These are phyloP conservation scores for Musa acuminata DNA, from an alignment of 176 grass and related monocot species.

Conservation along the genomic window DNA sequence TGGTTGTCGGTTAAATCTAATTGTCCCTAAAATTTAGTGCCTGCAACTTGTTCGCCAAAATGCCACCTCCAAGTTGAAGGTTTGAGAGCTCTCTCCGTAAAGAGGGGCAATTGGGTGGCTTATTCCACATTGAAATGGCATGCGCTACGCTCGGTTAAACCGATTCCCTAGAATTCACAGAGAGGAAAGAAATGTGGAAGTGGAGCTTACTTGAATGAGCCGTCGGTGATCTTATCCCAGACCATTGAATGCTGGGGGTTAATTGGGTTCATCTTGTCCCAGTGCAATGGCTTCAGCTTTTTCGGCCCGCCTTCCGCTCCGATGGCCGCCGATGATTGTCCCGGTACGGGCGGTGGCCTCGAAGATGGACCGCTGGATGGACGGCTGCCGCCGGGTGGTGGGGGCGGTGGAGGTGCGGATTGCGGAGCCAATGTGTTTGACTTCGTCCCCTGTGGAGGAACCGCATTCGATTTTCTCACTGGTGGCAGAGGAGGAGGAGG, in stretches of 20 bases:
- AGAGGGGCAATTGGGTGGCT: not conserved
- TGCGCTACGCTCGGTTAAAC: not conserved
- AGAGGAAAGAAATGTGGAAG: not conserved
- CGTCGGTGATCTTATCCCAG: constrained; percentile 80
- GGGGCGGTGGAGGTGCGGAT: constrained; percentile 34
- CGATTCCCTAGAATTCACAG: not conserved
- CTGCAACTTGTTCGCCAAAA: too few species aligned
- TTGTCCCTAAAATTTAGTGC: too few species aligned
- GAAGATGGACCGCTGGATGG: not conserved
- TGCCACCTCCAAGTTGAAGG: too few species aligned
- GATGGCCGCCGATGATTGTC: constrained; percentile 26
- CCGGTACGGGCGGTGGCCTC: constrained; percentile 22
- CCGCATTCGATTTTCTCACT: not conserved
- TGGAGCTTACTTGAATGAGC: constrained; percentile 82
- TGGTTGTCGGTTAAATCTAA: too few species aligned
- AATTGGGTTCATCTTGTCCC: constrained; percentile 76
- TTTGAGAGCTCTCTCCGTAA: not conserved
- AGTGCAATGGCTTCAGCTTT: constrained; percentile 87
- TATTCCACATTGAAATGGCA: not conserved
- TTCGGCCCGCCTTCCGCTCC: constrained; percentile 30
- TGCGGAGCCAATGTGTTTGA: not conserved
- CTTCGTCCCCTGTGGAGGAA: constrained; percentile 15
- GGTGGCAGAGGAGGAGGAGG: constrained; percentile 29
- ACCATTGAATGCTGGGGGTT: constrained; percentile 91
- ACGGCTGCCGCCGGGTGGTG: constrained; percentile 22